Base-by-base conservation (phyloP, 2,329 filamentous ascomycete species). In the Didymella glomerata region DNA sequence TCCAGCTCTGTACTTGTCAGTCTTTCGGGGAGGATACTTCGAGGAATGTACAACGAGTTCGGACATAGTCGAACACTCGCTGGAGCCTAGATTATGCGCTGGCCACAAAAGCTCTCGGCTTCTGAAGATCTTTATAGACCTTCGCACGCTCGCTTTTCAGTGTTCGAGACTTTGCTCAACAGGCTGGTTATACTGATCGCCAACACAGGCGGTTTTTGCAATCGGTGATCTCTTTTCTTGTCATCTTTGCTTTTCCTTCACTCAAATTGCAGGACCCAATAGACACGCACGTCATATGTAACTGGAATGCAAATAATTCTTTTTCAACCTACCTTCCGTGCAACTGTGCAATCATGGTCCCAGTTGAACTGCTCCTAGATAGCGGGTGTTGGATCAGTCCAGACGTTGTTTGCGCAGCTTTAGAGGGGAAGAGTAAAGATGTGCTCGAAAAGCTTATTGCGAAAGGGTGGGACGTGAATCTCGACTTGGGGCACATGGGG, bases 261-360 rank as follows among this genome's bases (percentile, higher is more conserved):
- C 7, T 13, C 6, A 49, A 27, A 48, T 58, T 53, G 55, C 44
- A 48, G 18, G 44, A 44, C 30, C 10, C 28, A 40, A 10, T 8
- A 28, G 5, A 28, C 27, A 9, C 8, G 10, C 8, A 28, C 10
- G 8, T 28, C 27, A 28, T 28, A 10, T 28, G 27, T 10, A 28
- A 8, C 7, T 8, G 10, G 27, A 28, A 28, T 28, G 27, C 27
- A 28, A 25, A 28, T 28, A n/a, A n/a, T n/a, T n/a, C n/a, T n/a
- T n/a, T n/a, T n/a, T n/a, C n/a, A n/a, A n/a, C n/a, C n/a, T n/a
- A n/a, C n/a, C n/a, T n/a, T n/a, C n/a, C n/a, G n/a, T n/a, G n/a
- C n/a, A n/a, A n/a, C n/a, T n/a, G n/a, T n/a, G n/a, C n/a, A n/a
- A n/a, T n/a, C n/a, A n/a, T n/a, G n/a, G n/a, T n/a, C n/a, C n/a